Evolutionary conservation across 2,329 filamentous ascomycete species (phyloP).

Genomic region (Cadophora gregata): DNA sequence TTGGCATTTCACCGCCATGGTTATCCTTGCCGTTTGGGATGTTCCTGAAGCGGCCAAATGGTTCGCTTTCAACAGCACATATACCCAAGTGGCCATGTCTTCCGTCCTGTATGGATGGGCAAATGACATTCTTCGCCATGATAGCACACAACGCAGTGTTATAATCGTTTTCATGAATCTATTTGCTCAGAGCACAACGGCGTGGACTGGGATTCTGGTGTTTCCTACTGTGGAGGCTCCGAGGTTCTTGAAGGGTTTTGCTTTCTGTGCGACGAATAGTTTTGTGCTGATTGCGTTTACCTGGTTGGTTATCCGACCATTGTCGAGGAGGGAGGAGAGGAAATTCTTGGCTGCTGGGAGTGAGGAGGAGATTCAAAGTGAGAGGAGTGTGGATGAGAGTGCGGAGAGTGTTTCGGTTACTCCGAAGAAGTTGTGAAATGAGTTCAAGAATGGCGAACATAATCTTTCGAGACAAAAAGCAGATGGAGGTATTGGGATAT

Average conservation of each 20-base stretch:
- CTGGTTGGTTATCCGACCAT: slow-evolving; percentile 29
- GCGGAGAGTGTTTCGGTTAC: slow-evolving; percentile 7
- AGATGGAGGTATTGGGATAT: too few relatives aligned
- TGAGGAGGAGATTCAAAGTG: slow-evolving; percentile 13
- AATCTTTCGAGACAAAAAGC: too few relatives aligned
- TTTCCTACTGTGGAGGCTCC: slow-evolving; percentile 55
- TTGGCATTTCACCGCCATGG: slow-evolving; percentile 59
- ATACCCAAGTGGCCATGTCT: slow-evolving; percentile 52
- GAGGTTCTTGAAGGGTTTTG: slow-evolving; percentile 50
- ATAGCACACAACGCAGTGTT: slow-evolving; percentile 49
- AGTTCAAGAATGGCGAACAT: too few relatives aligned
- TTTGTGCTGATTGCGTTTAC: slow-evolving; percentile 45
- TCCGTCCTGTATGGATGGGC: slow-evolving; percentile 55
- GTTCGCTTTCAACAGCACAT: slow-evolving; percentile 56
- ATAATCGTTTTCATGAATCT: slow-evolving; percentile 52
- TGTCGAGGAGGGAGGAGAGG: slow-evolving; percentile 27
- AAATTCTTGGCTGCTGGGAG: slow-evolving; percentile 16
- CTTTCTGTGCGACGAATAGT: slow-evolving; percentile 36
- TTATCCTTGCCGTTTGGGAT: slow-evolving; percentile 61
- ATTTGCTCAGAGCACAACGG: slow-evolving; percentile 53
- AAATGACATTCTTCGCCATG: slow-evolving; percentile 51
- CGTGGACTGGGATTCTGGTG: slow-evolving; percentile 53
- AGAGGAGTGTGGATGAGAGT: background rate
- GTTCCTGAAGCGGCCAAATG: slow-evolving; percentile 60
- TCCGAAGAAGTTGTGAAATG: background rate